These are phyloP conservation scores for Piper longum DNA, from an alignment of 164 flowering plant genomes.

Conservation along the genomic window DNA sequence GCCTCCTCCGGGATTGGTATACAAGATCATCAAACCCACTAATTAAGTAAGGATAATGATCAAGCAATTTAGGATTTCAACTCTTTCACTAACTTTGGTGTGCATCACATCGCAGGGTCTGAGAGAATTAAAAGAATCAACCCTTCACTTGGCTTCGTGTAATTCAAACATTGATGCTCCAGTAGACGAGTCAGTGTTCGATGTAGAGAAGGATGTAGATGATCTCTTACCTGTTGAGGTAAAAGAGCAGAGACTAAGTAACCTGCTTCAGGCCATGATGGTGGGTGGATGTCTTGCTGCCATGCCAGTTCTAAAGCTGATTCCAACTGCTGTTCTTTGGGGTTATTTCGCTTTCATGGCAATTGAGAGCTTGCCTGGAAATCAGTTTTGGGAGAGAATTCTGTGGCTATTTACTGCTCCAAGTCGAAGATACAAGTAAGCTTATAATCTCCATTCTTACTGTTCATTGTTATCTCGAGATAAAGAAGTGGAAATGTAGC, in stretches of 20 bases:
- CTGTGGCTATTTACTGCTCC: conserved; percentile 85
- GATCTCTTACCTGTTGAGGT: conserved; percentile 88
- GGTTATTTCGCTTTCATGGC: conserved; percentile 99
- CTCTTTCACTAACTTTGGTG: background rate
- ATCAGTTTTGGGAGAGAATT: conserved; percentile 94
- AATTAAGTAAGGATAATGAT: no score
- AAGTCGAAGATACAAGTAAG: conserved; percentile 89
- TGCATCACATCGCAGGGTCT: conserved; percentile 40
- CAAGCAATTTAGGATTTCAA: no score
- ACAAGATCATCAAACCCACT: background rate
- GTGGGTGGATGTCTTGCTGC: conserved; percentile 88
- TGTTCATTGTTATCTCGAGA: no score
- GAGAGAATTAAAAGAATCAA: conserved; percentile 79
- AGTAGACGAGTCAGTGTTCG: conserved; percentile 76
- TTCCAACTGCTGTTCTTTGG: conserved; percentile 95
- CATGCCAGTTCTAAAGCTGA: conserved; percentile 81
- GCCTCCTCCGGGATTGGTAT: conserved; percentile 58
- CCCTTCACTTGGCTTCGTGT: conserved; percentile 57
- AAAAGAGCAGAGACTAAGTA: conserved; percentile 88
- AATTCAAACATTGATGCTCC: conserved; percentile 72
- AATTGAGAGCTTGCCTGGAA: conserved; percentile 94
- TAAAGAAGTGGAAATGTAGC: no score
- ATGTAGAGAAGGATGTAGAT: conserved; percentile 82
- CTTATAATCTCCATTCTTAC: background rate
- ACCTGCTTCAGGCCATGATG: conserved; percentile 84